Base-by-base conservation (phyloP, 306 rosid species). In the Cicer cuneatum region DNA sequence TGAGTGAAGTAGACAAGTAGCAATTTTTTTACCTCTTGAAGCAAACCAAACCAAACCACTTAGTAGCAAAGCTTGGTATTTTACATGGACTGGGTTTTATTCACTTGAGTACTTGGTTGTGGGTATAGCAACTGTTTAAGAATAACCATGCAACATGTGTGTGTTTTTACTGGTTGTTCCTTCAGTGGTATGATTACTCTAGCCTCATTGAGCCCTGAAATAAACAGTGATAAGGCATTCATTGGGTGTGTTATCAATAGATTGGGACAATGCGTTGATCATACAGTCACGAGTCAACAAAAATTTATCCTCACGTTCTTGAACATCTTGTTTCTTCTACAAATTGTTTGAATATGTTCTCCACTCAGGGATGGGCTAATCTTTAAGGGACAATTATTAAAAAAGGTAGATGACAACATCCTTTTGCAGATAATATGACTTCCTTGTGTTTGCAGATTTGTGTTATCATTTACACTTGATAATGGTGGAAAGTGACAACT, bases 401-500 rank as follows among this genome's bases (percentile, higher is more conserved):
- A n/a, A 45, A 68, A 39, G 58, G 71, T 24, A 40, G 14, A 53
- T 54, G 10, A 16, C 46, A 7, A 6, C 65, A 66, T 81, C 12
- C 37, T 40, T n/a, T 35, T 33, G 33, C n/a, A 33, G 48, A 66
- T 72, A 11, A 24, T 82, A 24, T 49, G 72, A 48, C 67, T 76
- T 46, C 63, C 67, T 10, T 48, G 47, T 66, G 59, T 59, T 73
- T 60, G 63, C 41, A 9, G 33, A 72, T 66, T 72, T 48, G 40
- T 29, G 18, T 35, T 69, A 60, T 60, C 47, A 29, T 53, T 41
- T 54, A 53, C 37, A 49, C 63, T 72, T 59, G n/a, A 18, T 66
- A 61, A 61, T 51, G 75, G 59, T 35, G 68, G 64, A 37, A 39
- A 56, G 39, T 60, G 72, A 58, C 79, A 80, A 80, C 19, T 47